A percentile compares a stretch with the other conserved stretches of the same genome.
Conservation (phyloP, 2,329 filamentous ascomycete species). For the Fusarium heterosporum region DNA sequence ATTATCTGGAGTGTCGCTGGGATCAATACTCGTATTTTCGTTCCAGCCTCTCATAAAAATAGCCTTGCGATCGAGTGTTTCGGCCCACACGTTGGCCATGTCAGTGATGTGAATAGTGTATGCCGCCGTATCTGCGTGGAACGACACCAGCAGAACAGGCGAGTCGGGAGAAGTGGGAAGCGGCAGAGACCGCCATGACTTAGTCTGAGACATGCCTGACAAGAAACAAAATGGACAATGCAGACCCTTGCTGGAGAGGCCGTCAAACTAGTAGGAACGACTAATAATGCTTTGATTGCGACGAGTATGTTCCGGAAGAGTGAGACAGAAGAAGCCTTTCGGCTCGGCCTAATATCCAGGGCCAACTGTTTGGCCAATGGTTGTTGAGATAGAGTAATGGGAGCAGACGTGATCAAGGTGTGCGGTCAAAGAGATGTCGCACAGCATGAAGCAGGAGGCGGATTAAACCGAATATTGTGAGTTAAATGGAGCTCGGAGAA, state of each 20-base stretch:
- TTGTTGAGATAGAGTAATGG: not conserved
- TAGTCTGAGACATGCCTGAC: slow-evolving; percentile 48
- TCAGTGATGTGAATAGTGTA: slow-evolving; percentile 79
- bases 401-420: not conserved
- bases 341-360: not conserved
- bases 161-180: slow-evolving; percentile 55
- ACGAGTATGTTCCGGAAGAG: not conserved
- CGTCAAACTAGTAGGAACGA: not conserved
- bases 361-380: not conserved
- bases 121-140: slow-evolving; percentile 63
- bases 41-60: slow-evolving; percentile 72
- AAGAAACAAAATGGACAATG: not conserved
- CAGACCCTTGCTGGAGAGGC: not conserved
- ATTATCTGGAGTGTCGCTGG: slow-evolving; percentile 75
- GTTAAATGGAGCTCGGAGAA: slow-evolving; percentile 9
- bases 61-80: slow-evolving; percentile 69
- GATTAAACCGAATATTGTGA: slow-evolving; percentile 1
- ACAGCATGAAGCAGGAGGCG: not conserved
- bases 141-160: slow-evolving; percentile 73
- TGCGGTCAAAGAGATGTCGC: not conserved
- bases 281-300: not conserved
- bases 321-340: not conserved
- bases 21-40: slow-evolving; percentile 78
- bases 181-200: slow-evolving; percentile 63
- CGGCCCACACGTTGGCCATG: slow-evolving; percentile 78